phyloP scores from a whole-genome alignment of 2,329 filamentous ascomycete genomes.

The Penicillium sp. region DNA sequence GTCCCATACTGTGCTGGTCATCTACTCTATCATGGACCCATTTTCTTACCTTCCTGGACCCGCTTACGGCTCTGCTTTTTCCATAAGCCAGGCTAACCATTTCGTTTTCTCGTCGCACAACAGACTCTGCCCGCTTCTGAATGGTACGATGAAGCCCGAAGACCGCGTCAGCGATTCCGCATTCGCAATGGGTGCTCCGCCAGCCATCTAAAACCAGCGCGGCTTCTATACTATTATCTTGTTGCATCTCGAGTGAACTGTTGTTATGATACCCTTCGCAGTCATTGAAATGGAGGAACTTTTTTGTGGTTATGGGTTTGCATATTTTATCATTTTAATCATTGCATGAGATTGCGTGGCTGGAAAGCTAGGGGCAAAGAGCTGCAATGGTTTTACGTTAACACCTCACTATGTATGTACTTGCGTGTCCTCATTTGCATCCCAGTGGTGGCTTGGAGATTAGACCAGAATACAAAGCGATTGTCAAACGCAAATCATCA shows the following conservation, averaged over 20 bases:
- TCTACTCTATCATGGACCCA: neutral
- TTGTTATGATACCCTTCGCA: conserved; percentile 13
- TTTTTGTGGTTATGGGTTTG: neutral
- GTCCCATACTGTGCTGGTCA: neutral
- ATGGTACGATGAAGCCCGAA: conserved; percentile 73
- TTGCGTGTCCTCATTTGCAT: neutral
- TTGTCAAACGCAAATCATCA: neutral
- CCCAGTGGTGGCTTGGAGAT: neutral
- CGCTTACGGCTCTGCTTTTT: conserved; percentile 1
- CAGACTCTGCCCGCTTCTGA: conserved; percentile 83
- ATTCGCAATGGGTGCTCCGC: conserved; percentile 53
- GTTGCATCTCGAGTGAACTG: neutral
- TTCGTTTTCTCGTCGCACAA: neutral
- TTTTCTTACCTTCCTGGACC: neutral
- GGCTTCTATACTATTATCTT: neutral
- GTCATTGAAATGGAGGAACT: neutral
- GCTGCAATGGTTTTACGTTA: neutral
- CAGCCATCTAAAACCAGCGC: conserved; percentile 24
- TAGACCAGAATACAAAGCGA: neutral
- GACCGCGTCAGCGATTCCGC: conserved; percentile 52
- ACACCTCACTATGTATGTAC: neutral
- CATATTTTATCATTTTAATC: neutral
- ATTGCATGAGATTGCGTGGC: neutral
- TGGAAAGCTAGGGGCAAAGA: neutral
- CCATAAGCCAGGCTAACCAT: conserved; percentile 12